Conservation (phyloP, 805 yeast genomes). For the Torulaspora indica region DNA sequence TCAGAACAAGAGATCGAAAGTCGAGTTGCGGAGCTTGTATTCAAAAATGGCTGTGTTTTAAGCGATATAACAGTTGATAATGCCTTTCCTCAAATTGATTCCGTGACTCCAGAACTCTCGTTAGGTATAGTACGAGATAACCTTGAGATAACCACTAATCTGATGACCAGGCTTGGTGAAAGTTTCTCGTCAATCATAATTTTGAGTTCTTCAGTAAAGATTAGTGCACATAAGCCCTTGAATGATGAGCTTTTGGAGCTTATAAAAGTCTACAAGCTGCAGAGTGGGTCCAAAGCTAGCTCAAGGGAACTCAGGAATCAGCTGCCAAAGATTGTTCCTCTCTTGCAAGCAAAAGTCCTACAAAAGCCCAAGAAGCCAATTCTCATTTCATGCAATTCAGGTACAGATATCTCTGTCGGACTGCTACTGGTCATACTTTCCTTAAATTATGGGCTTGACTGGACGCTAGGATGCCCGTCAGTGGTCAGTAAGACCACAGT, state of each 20-base stretch:
- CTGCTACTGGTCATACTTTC: constrained; percentile 52
- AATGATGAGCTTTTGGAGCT: constrained; percentile 1
- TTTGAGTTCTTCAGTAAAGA: constrained; percentile 18
- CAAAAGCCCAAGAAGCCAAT: constrained; percentile 23
- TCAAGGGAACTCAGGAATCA: constrained; percentile 52
- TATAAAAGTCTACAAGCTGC: constrained; percentile 16
- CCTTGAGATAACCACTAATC: constrained; percentile 7
- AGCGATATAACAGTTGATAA: constrained; percentile 11
- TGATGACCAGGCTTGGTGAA: constrained; percentile 10
- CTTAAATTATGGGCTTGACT: constrained; percentile 40
- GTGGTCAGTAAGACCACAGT: constrained; percentile 47
- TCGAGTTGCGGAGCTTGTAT: constrained; percentile 8
- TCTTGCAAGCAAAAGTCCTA: constrained; percentile 8
- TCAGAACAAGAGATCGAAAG: constrained; percentile 34
- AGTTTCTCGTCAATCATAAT: constrained; percentile 19
- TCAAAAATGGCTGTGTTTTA: background rate
- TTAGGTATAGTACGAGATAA: constrained; percentile 22
- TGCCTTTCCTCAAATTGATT: constrained; percentile 16
- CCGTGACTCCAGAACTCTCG: constrained; percentile 20
- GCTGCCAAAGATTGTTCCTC: constrained; percentile 43
- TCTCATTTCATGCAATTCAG: constrained; percentile 56
- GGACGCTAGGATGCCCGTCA: constrained; percentile 31
- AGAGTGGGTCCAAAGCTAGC: constrained; percentile 55
- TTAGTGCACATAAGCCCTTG: background rate
- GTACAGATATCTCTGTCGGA: constrained; percentile 63